Conservation (phyloP, 495 filamentous ascomycete species). For the Penicillium atrosanguineum region DNA sequence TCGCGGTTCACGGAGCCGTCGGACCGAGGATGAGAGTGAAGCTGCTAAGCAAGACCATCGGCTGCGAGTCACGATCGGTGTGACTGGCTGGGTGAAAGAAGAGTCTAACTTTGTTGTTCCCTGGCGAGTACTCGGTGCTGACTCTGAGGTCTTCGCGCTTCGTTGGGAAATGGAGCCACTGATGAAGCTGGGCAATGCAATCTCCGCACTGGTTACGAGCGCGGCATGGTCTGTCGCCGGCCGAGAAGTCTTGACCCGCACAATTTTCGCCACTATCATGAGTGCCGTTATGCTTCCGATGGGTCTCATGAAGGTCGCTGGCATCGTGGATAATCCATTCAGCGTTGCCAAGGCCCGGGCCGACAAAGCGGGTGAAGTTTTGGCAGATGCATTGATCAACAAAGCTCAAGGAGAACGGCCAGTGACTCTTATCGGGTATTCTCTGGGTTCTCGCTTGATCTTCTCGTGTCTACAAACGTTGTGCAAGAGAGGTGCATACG, state of each 20-base stretch:
- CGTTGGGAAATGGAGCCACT: slow-evolving; percentile 80
- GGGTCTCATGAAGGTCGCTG: slow-evolving; percentile 71
- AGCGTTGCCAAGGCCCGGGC: slow-evolving; percentile 74
- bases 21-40: slow-evolving; percentile 43
- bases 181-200: slow-evolving; percentile 70
- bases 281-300: slow-evolving; percentile 74
- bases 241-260: slow-evolving; percentile 71
- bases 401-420: slow-evolving; percentile 86
- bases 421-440: slow-evolving; percentile 85
- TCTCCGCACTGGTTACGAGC: slow-evolving; percentile 70
- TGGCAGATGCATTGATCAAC: slow-evolving; percentile 86
- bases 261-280: slow-evolving; percentile 70
- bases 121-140: slow-evolving; percentile 69
- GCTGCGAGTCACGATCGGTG: slow-evolving; percentile 76
- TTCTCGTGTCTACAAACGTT: slow-evolving; percentile 76
- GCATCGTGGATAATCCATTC: slow-evolving; percentile 88
- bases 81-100: slow-evolving; percentile 77
- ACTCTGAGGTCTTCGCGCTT: slow-evolving; percentile 78
- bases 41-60: slow-evolving; percentile 56
- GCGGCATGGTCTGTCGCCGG: slow-evolving; percentile 76
- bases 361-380: slow-evolving; percentile 81
- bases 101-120: slow-evolving; percentile 67
- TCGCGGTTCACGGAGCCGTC: slow-evolving; percentile 42
- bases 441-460: slow-evolving; percentile 85
- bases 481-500: slow-evolving; percentile 76